Base-by-base conservation (phyloP, 1,284 basidiomycete genomes). In the Rhizoctonia solani region DNA sequence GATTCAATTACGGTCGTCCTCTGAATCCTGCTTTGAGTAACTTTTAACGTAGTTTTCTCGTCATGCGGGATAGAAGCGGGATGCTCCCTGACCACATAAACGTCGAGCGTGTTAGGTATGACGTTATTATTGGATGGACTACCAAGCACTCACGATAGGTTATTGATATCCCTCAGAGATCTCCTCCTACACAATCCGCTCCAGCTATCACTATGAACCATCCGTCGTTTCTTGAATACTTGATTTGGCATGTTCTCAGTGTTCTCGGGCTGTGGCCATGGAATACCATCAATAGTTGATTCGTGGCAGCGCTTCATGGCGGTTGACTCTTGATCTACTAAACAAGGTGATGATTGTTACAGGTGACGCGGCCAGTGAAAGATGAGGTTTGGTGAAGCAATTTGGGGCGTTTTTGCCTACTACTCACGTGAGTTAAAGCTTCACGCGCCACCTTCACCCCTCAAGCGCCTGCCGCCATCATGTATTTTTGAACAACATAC, bases 391-490 rank as follows among this genome's bases (percentile, higher is more conserved):
- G 19, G 27, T 9, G 9, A n/a, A 32, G 27, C 6, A 5, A 29
- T 19, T 23, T 54, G 61, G 61, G 61, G 61, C 61, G 61, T 52
- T 52, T 47, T 46, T 19, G 61, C n/a, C n/a, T n/a, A n/a, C n/a
- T n/a, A n/a, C 50, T 53, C 49, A 65, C 50, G 50, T 65, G 37
- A 52, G 47, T 16, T 27, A 19, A 41, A 54, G 42, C 21, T 42
- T 14, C 44, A 21, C 8, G 58, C 58, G 47, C 58, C 47, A 63
- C 56, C 32, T 44, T 29, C 8, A 39, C 39, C 54, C 14, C 23
- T 42, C 56, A 37, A 37, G 39, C 56, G 21, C 55, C 19, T 3
- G 23, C 39, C 11, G 21, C 21, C 44, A 39, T 8, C n/a, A 39
- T 29, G 30, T 46, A 49, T 61, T 9, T 29, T 30, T 14, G 19